Percentiles rank a stretch among this genome's conserved stretches.
phyloP scores from a whole-genome alignment of 2,329 filamentous ascomycete species.

The Diaporthe destruens region DNA sequence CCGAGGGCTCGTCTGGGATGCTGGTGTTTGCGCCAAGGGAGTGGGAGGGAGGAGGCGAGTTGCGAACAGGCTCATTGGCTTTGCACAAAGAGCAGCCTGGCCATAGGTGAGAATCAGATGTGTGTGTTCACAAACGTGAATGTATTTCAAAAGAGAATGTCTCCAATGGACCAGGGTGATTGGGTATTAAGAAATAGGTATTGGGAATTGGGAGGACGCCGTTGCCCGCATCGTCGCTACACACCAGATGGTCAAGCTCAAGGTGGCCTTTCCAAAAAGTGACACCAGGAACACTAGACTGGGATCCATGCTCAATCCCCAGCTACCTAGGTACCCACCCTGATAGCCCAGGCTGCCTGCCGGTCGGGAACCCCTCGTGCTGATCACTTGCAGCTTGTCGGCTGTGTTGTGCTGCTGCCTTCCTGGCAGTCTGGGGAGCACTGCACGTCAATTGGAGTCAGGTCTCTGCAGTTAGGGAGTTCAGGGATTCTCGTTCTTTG shows the following conservation, averaged over 20 bases:
- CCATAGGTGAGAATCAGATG: not conserved
- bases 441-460: conserved; percentile 19
- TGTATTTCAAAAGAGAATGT: conserved; percentile 11
- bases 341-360: conserved; percentile 15
- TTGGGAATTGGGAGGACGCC: not conserved
- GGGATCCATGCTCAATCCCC: conserved; percentile 26
- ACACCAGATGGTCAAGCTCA: conserved; percentile 31
- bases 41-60: not conserved
- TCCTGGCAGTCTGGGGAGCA: not conserved
- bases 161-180: conserved; percentile 6
- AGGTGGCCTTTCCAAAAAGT: conserved; percentile 38
- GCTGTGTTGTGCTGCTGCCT: not conserved
- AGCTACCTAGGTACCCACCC: not conserved
- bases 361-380: conserved; percentile 8
- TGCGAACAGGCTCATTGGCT: conserved; percentile 9
- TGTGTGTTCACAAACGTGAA: not conserved
- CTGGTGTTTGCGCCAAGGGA: conserved; percentile 26
- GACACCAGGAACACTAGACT: conserved; percentile 36
- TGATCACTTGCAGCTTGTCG: conserved; percentile 12
- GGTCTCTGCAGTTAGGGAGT: not conserved
- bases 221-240: not conserved
- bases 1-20: conserved; percentile 8
- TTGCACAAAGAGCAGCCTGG: conserved; percentile 18
- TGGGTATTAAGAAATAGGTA: conserved; percentile 14
- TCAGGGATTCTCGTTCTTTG: not conserved